Evolutionary conservation across 768 basidiomycete genomes (phyloP), one percentile per base, ranked within the genome.

Genomic region (Pulveroboletus sp.): DNA sequence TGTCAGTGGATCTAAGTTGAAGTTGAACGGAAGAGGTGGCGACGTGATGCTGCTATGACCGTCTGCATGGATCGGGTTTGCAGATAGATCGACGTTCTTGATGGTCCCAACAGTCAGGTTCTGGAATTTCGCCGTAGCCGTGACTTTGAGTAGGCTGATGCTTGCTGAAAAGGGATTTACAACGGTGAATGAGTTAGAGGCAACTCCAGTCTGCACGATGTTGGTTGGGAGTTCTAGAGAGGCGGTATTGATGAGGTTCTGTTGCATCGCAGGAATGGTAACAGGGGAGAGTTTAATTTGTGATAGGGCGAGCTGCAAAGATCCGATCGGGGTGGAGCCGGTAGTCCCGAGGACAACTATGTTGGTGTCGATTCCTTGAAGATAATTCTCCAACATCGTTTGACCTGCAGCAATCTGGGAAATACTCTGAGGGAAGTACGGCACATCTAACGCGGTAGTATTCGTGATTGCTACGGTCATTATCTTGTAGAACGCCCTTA

Each of bases 81-180:
- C 72, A 15, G 82, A 79, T 17, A 73, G 49, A 56, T 85, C 81
- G 8, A 76, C 71, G 36, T 74, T 71, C 33, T 81, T 71, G 49
- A 86, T 81, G n/a, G 59, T 72, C 3, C 86, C 85, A 10, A 89
- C 62, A 1, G 73, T 73, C 37, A 87, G 59, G 40, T 72, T 74
- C 18, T 77, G 73, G 70, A 76, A 85, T 0, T 73, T 76, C 0
- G 79, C 85, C 6, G 67, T 76, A 1, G 84, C 77, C 2, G 66
- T 68, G 15, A 88, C 65, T 39, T 70, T 62, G n/a, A 83, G 61
- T 14, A 89, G 64, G 60, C 81, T 83, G 63, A 89, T 79, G 59
- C 78, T 79, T 15, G 86, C 83, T 0, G 83, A 86, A 68, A 89
- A 89, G 0, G 85, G 85, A 58, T 89, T 85, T 17, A 72, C 68